Base-by-base conservation (phyloP, 2,329 filamentous ascomycete species). In the Epichloe festucae region DNA sequence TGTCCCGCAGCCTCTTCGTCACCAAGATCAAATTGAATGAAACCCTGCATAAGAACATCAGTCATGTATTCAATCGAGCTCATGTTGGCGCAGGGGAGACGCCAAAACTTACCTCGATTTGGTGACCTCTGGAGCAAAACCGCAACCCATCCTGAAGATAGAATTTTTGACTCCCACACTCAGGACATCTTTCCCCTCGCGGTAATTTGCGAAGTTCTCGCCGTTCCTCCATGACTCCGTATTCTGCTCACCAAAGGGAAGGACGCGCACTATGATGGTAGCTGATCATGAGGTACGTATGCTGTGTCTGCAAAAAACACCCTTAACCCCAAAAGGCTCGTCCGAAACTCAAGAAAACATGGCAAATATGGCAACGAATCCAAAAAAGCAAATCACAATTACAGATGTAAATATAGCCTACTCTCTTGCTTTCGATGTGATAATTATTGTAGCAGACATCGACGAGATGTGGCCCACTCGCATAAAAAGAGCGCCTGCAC, bases 51-150 rank as follows among this genome's bases (percentile, higher is more conserved):
- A 3, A 11, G 8, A 5, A 4, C 12, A 19, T 58, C 45, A 56
- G 41, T 11, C 19, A 10, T 8, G 42, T 10, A 6, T 45, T 17
- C 11, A 35, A 23, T 40, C 41, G 4, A 12, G 23, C 47, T 46
- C 31, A 12, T 49, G 23, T 11, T 21, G 15, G 15, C 6, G 19
- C 8, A 12, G 27, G 27, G 19, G 48, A 10, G 23, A 40, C 23
- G 8, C 36, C 14, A 15, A n/a, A 4, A 17, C 66, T 55, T 69
- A 87, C 85, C 69, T 88, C 82, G 59, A 90, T 82, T 58, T 84
- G 80, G 70, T 94, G 89, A 35, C 88, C 88, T 58, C 87, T 83
- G 56, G 84, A 76, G 67, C 89, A 95, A 65, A 87, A 94, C 55
- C 83, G 80, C 53, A 84, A 77, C 3, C 88, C 87, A 66, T 86